phyloP scores from a whole-genome alignment of 1,139 yeast genomes.

The Suhomyces guaymorum region DNA sequence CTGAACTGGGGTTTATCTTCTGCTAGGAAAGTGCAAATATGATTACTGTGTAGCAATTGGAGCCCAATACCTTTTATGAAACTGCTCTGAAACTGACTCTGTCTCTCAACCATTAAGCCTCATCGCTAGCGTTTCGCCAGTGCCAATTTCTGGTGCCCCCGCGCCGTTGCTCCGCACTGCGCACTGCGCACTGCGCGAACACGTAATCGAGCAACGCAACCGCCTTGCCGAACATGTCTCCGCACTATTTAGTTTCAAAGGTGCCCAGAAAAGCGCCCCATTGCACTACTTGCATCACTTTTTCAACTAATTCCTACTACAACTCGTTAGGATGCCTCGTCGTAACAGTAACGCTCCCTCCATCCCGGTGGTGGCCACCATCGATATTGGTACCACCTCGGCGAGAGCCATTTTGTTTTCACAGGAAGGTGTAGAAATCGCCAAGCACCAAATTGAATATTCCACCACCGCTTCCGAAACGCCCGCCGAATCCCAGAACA shows the following conservation, averaged over 20 bases:
- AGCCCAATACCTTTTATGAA: too few relatives aligned
- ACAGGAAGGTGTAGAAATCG: constrained; percentile 71
- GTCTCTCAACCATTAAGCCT: too few relatives aligned
- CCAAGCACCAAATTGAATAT: constrained; percentile 87
- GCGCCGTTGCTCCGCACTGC: constrained; percentile 2
- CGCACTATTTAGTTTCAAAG: constrained; percentile 2
- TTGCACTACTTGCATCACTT: background rate
- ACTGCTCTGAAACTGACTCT: too few relatives aligned
- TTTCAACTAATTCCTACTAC: background rate
- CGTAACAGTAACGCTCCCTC: constrained; percentile 41
- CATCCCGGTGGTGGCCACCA: constrained; percentile 63
- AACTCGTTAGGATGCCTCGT: constrained; percentile 38
- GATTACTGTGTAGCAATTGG: too few relatives aligned
- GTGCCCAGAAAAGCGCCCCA: too few relatives aligned
- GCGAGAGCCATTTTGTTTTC: constrained; percentile 87
- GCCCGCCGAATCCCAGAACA: constrained; percentile 45
- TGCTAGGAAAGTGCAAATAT: too few relatives aligned
- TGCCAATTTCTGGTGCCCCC: too few relatives aligned
- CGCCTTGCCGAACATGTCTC: constrained; percentile 3
- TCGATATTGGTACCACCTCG: constrained; percentile 93
- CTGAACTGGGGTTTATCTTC: too few relatives aligned
- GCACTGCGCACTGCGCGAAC: background rate
- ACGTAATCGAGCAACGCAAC: constrained; percentile 2
- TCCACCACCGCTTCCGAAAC: constrained; percentile 69
- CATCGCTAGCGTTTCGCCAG: too few relatives aligned